Conservation (phyloP, 495 filamentous ascomycete genomes). For the Aspergillus cavernicola region DNA sequence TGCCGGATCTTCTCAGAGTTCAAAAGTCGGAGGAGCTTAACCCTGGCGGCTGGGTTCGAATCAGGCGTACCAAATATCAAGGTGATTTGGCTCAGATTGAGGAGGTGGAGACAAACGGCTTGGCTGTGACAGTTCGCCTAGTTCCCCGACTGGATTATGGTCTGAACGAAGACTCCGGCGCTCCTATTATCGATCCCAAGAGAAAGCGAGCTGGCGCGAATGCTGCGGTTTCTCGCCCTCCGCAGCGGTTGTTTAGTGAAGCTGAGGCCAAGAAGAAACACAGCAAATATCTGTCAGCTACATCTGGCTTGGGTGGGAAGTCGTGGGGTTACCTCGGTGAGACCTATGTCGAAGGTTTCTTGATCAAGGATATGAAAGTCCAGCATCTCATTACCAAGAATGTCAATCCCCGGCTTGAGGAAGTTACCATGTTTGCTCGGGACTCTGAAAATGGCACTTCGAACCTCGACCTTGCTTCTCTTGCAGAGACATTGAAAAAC, state of each 20-base stretch:
- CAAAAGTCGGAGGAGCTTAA: conserved; percentile 81
- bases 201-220: conserved; percentile 67
- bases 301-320: conserved; percentile 58
- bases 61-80: conserved; percentile 78
- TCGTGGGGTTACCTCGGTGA: conserved; percentile 81
- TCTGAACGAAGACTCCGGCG: conserved; percentile 68
- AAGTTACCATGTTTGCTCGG: conserved; percentile 89
- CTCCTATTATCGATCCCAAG: conserved; percentile 56
- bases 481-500: conserved; percentile 82
- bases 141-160: conserved; percentile 94
- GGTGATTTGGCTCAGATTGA: conserved; percentile 91
- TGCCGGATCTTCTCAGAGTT: conserved; percentile 91
- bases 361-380: conserved; percentile 90
- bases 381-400: conserved; percentile 76
- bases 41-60: conserved; percentile 86
- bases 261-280: conserved; percentile 88
- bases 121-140: conserved; percentile 79
- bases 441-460: conserved; percentile 87
- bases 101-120: conserved; percentile 87
- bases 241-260: conserved; percentile 90
- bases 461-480: conserved; percentile 84
- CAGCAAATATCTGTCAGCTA: conserved; percentile 59
- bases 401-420: conserved; percentile 90
- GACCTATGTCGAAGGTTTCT: conserved; percentile 87
- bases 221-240: conserved; percentile 58